Conservation (phyloP, 768 basidiomycete species). For the Sarcomyxa edulis region DNA sequence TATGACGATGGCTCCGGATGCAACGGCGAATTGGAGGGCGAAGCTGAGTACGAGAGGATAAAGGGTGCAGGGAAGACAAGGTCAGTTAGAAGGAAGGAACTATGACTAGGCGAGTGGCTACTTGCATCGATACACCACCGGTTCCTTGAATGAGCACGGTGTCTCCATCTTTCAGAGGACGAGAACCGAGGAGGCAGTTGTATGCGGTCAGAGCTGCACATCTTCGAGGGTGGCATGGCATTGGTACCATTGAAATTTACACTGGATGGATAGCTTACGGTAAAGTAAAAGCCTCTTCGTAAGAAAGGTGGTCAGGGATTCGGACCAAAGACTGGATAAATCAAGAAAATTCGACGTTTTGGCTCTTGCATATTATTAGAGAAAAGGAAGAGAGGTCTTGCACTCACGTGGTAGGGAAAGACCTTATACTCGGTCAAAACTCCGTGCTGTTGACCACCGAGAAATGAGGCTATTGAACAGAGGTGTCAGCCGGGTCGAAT, state of each 20-base stretch:
- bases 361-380: neutral
- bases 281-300: constrained; percentile 60
- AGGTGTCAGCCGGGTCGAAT: too few species aligned
- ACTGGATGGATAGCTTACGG: too few species aligned
- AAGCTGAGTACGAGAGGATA: constrained; percentile 27
- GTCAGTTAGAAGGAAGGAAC: neutral
- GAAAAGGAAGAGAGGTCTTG: too few species aligned
- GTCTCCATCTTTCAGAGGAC: constrained; percentile 52
- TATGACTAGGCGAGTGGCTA: too few species aligned
- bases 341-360: neutral
- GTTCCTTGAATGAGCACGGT: constrained; percentile 53
- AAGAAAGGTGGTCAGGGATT: constrained; percentile 54
- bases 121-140: constrained; percentile 50
- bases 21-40: constrained; percentile 55
- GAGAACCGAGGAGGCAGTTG: constrained; percentile 45
- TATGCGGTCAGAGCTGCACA: constrained; percentile 64
- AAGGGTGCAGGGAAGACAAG: neutral
- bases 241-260: too few species aligned
- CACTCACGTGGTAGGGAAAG: constrained; percentile 37
- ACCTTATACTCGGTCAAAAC: constrained; percentile 49
- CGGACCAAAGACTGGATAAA: constrained; percentile 36
- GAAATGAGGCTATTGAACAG: constrained; percentile 20
- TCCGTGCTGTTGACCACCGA: constrained; percentile 46
- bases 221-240: constrained; percentile 21
- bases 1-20: constrained; percentile 59